Evolutionary conservation across 2,329 filamentous ascomycete genomes (phyloP).

Genomic region (Aspergillus ochraceus): DNA sequence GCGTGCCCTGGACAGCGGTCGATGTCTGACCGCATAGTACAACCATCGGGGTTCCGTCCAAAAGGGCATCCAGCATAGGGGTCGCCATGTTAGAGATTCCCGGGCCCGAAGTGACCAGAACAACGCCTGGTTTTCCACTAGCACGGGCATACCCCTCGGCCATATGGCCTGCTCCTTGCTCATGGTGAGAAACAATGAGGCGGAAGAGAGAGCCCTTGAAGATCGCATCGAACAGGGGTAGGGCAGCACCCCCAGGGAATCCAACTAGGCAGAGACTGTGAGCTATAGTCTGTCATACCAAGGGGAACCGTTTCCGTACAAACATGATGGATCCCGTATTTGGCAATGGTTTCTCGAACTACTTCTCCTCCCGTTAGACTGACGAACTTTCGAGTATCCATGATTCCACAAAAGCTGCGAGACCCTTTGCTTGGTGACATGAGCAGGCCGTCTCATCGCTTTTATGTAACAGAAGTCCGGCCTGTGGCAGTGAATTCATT

Average conservation of each 20-base stretch:
- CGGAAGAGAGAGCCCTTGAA: neutral
- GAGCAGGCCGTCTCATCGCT: too few relatives aligned
- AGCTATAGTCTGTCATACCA: neutral
- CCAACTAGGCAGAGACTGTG: neutral
- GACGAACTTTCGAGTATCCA: neutral
- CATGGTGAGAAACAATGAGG: neutral
- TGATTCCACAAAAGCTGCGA: too few relatives aligned
- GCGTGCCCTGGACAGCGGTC: too few relatives aligned
- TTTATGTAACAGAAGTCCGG: too few relatives aligned
- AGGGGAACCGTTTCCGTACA: neutral
- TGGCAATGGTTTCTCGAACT: neutral
- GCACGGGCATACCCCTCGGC: slow-evolving; percentile 1
- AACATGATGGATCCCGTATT: neutral
- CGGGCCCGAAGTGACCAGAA: too few relatives aligned
- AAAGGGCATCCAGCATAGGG: too few relatives aligned
- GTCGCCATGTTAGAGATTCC: too few relatives aligned
- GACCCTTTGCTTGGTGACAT: too few relatives aligned
- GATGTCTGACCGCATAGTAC: too few relatives aligned
- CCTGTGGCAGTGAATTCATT: too few relatives aligned
- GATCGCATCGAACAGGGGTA: neutral
- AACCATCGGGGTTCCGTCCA: too few relatives aligned
- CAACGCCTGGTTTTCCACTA: too few relatives aligned
- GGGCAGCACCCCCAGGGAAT: neutral
- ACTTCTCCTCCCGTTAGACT: slow-evolving; percentile 1
- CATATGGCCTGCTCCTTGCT: slow-evolving; percentile 4